phyloP scores from a whole-genome alignment of 768 basidiomycete species.

The Serendipita sp. region DNA sequence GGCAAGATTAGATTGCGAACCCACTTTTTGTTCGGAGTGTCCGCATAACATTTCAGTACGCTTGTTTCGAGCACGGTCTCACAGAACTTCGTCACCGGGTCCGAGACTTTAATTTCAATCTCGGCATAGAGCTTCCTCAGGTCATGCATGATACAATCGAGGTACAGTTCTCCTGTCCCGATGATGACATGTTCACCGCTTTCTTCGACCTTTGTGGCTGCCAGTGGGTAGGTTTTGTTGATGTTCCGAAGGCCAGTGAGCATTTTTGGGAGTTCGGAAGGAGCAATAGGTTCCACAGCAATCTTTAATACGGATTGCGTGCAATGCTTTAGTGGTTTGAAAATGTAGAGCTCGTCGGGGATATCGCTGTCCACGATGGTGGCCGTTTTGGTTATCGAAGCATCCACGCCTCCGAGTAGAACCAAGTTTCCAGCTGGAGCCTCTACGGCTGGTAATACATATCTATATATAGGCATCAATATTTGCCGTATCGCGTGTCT shows the following conservation, averaged over 20 bases:
- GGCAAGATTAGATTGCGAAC: conserved; percentile 18
- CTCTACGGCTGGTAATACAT: conserved; percentile 79
- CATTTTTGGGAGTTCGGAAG: conserved; percentile 98
- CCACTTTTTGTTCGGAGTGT: conserved; percentile 97
- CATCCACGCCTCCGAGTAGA: conserved; percentile 82
- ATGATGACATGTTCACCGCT: conserved; percentile 94
- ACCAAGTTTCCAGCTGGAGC: conserved; percentile 86
- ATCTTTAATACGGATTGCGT: conserved; percentile 95
- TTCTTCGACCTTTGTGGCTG: conserved; percentile 93
- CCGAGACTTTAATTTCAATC: conserved; percentile 99
- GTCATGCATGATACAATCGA: conserved; percentile 97
- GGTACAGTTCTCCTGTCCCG: conserved; percentile 91
- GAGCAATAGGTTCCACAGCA: conserved; percentile 94
- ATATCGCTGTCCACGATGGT: conserved; percentile 61
- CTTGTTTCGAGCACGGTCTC: conserved; percentile 97
- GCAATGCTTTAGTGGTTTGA: conserved; percentile 91
- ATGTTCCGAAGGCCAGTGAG: conserved; percentile 88
- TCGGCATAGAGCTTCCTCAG: conserved; percentile 82
- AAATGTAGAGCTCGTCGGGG: conserved; percentile 83
- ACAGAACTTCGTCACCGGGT: conserved; percentile 95
- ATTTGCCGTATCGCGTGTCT: background rate
- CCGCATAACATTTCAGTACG: conserved; percentile 96
- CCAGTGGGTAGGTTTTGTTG: conserved; percentile 94
- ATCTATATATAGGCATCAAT: conserved; percentile 32
- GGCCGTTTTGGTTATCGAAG: conserved; percentile 89